These are phyloP conservation scores for Russula sp. DNA, from an alignment of 768 basidiomycete genomes.

Conservation along the genomic window DNA sequence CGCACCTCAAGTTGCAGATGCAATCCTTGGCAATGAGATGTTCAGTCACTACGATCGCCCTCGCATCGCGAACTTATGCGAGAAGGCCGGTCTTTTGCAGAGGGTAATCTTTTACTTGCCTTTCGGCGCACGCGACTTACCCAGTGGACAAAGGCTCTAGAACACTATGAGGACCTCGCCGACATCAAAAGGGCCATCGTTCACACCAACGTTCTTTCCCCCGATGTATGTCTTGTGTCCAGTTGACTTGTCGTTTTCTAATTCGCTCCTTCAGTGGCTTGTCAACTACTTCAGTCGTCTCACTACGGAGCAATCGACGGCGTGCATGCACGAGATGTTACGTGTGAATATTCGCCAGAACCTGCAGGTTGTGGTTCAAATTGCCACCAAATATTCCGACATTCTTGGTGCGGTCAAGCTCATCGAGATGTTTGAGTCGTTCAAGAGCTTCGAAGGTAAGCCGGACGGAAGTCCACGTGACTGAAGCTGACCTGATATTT, in stretches of 20 bases:
- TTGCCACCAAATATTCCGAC: slow-evolving; percentile 98
- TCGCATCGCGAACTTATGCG: slow-evolving; percentile 94
- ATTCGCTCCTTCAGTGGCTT: slow-evolving; percentile 63
- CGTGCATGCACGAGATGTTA: slow-evolving; percentile 96
- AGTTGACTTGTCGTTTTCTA: neutral
- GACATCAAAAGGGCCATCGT: slow-evolving; percentile 99
- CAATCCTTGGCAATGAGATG: slow-evolving; percentile 98
- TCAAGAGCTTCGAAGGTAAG: slow-evolving; percentile 93
- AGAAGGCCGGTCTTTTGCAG: slow-evolving; percentile 95
- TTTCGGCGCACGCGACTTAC: neutral
- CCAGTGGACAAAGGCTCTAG: slow-evolving; percentile 66
- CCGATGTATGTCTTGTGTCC: slow-evolving; percentile 54
- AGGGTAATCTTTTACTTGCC: slow-evolving; percentile 47
- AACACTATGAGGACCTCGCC: slow-evolving; percentile 96
- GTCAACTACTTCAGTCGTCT: slow-evolving; percentile 95
- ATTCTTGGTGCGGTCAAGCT: slow-evolving; percentile 95
- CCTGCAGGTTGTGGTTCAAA: slow-evolving; percentile 91
- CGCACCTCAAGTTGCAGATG: slow-evolving; percentile 98
- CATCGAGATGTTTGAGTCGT: slow-evolving; percentile 97
- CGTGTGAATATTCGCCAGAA: slow-evolving; percentile 96
- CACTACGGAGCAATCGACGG: slow-evolving; percentile 96
- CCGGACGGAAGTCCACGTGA: neutral
- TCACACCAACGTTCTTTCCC: slow-evolving; percentile 75
- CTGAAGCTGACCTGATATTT: neutral
- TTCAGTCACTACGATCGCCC: slow-evolving; percentile 95